These are phyloP conservation scores for Aspergillus nanangensis DNA, from an alignment of 495 filamentous ascomycete genomes.

Conservation along the genomic window DNA sequence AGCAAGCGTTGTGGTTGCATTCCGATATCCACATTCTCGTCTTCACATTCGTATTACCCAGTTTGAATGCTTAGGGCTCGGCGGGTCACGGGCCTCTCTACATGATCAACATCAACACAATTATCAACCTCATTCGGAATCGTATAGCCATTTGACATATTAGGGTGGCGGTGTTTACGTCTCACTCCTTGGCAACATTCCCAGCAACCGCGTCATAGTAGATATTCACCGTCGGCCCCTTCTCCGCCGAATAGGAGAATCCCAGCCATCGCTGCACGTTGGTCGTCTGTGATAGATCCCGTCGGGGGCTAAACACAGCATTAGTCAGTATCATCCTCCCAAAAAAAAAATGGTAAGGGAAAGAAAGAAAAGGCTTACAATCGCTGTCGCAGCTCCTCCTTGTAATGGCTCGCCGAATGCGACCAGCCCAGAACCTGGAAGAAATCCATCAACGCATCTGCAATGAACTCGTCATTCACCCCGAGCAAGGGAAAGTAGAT, in stretches of 20 bases:
- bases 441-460: background rate
- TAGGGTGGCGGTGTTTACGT: too few relatives aligned
- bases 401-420: background rate
- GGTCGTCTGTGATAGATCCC: background rate
- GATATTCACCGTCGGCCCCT: background rate
- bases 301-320: background rate
- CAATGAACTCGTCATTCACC: background rate
- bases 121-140: too few relatives aligned
- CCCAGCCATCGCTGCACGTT: conserved; percentile 1
- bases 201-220: background rate
- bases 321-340: background rate
- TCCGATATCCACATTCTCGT: too few relatives aligned
- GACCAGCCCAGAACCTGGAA: background rate
- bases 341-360: background rate
- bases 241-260: background rate
- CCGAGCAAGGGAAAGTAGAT: background rate
- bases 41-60: too few relatives aligned
- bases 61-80: too few relatives aligned
- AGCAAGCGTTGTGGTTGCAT: too few relatives aligned
- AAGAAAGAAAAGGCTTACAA: conserved; percentile 1
- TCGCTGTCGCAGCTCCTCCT: conserved; percentile 1
- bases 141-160: too few relatives aligned
- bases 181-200: background rate
- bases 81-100: too few relatives aligned
- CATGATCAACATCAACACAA: too few relatives aligned